Percentiles rank a stretch among this genome's conserved stretches.
Conservation (phyloP, 306 rosid genomes). For the Aeschynomene evenia region DNA sequence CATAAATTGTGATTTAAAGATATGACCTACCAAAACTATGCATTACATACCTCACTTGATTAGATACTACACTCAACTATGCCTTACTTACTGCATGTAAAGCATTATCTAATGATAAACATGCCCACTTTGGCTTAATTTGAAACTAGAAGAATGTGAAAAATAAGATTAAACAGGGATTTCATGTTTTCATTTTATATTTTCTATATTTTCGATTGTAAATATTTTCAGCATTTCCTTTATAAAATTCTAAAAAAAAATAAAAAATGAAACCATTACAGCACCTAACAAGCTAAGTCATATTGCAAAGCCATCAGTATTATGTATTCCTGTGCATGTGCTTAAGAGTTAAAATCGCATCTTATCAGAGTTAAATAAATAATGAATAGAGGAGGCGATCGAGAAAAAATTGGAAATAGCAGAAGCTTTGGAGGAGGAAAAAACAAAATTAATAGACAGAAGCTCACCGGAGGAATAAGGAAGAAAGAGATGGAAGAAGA, state of each 20-base stretch:
- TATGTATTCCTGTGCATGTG: background rate
- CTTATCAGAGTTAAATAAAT: background rate
- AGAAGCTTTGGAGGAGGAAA: background rate
- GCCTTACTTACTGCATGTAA: background rate
- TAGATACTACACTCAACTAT: background rate
- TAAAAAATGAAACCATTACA: too few relatives aligned
- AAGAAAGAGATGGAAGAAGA: constrained; percentile 50
- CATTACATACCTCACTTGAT: background rate
- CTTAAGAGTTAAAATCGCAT: background rate
- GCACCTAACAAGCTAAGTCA: background rate
- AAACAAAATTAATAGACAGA: constrained; percentile 5
- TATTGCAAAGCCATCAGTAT: background rate
- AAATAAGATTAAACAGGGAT: background rate
- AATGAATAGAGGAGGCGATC: background rate
- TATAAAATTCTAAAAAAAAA: too few relatives aligned
- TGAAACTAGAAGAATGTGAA: background rate
- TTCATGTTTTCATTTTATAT: too few relatives aligned
- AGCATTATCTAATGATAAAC: background rate
- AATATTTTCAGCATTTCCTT: too few relatives aligned
- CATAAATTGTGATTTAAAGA: background rate
- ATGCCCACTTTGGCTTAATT: constrained; percentile 5
- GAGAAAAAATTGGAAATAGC: constrained; percentile 7
- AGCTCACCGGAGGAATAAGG: constrained; percentile 47
- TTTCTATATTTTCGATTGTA: too few relatives aligned
- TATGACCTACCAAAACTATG: background rate